Conservation (phyloP, 1,284 basidiomycete species). For the Marasmius oreades region DNA sequence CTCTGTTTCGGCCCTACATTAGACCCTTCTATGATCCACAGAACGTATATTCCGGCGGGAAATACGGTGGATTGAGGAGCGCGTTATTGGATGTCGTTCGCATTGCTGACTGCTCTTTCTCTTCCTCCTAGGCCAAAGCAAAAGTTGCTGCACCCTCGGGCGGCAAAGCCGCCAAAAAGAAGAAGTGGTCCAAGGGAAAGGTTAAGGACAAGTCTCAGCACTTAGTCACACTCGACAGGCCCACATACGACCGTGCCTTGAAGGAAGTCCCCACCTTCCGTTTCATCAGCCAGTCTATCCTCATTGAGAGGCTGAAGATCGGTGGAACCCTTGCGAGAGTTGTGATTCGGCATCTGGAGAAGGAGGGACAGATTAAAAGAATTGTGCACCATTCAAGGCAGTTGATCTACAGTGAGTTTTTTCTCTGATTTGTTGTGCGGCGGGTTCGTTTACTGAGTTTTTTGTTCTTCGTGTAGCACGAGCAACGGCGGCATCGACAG, state of each 20-base stretch:
- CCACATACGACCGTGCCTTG: conserved; percentile 90
- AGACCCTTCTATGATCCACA: not conserved
- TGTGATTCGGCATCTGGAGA: conserved; percentile 92
- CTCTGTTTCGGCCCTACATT: not conserved
- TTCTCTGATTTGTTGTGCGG: not conserved
- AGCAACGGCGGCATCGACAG: conserved; percentile 52
- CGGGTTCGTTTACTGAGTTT: conserved; percentile 7
- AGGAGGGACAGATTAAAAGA: conserved; percentile 93
- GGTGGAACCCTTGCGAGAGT: conserved; percentile 94
- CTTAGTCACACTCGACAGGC: conserved; percentile 91
- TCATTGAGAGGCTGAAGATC: conserved; percentile 97
- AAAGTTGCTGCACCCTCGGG: conserved; percentile 69
- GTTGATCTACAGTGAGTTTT: conserved; percentile 84
- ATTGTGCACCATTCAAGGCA: conserved; percentile 96
- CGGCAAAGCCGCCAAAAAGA: conserved; percentile 92
- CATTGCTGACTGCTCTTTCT: conserved; percentile 4
- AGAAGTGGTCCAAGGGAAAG: conserved; percentile 99
- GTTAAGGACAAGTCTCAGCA: conserved; percentile 99
- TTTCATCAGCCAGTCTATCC: conserved; percentile 96
- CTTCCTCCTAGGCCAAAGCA: conserved; percentile 63
- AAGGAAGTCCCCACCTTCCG: conserved; percentile 99
- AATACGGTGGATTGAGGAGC: not conserved
- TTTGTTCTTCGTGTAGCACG: conserved; percentile 44
- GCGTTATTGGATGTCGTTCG: conserved; percentile 11
- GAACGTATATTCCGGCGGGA: not conserved